phyloP scores from a whole-genome alignment of 768 basidiomycete genomes.

The Lactarius deliciosus region DNA sequence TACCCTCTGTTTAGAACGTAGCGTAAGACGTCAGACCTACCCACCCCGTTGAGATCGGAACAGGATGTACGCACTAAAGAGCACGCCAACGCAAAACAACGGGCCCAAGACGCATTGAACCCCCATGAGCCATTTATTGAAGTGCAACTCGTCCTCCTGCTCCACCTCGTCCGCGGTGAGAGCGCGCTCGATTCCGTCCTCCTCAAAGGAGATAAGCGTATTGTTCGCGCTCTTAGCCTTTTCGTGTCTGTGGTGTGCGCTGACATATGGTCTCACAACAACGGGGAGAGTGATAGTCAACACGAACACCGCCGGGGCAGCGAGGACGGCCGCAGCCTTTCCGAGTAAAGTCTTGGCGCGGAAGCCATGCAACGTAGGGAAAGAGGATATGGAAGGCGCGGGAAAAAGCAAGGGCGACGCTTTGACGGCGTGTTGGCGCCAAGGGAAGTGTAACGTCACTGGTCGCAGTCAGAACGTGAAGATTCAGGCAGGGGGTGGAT shows the following conservation, averaged over 20 bases:
- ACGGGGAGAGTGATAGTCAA: slow-evolving; percentile 92
- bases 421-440: slow-evolving; percentile 45
- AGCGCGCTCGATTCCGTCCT: slow-evolving; percentile 67
- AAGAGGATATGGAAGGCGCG: slow-evolving; percentile 63
- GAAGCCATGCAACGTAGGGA: slow-evolving; percentile 83
- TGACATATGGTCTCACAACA: slow-evolving; percentile 61
- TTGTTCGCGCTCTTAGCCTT: slow-evolving; percentile 43
- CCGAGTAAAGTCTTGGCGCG: slow-evolving; percentile 65
- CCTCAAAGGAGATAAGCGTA: slow-evolving; percentile 67
- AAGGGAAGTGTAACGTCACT: slow-evolving; percentile 48
- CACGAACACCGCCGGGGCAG: slow-evolving; percentile 81
- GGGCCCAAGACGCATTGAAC: slow-evolving; percentile 83
- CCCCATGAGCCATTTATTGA: slow-evolving; percentile 84
- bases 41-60: not conserved
- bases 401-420: slow-evolving; percentile 38
- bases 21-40: slow-evolving; percentile 5
- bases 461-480: slow-evolving; percentile 45
- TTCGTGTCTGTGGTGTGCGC: slow-evolving; percentile 38
- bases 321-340: slow-evolving; percentile 72
- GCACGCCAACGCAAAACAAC: slow-evolving; percentile 65
- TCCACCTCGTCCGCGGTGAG: slow-evolving; percentile 75
- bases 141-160: slow-evolving; percentile 61
- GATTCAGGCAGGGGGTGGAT: slow-evolving; percentile 57
- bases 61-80: slow-evolving; percentile 63
- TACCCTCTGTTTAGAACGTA: slow-evolving; percentile 42